Percentiles rank a stretch among this genome's conserved stretches.
Evolutionary conservation across 2,329 filamentous ascomycete species (phyloP).

Genomic region (Cryphonectria nitschkei): DNA sequence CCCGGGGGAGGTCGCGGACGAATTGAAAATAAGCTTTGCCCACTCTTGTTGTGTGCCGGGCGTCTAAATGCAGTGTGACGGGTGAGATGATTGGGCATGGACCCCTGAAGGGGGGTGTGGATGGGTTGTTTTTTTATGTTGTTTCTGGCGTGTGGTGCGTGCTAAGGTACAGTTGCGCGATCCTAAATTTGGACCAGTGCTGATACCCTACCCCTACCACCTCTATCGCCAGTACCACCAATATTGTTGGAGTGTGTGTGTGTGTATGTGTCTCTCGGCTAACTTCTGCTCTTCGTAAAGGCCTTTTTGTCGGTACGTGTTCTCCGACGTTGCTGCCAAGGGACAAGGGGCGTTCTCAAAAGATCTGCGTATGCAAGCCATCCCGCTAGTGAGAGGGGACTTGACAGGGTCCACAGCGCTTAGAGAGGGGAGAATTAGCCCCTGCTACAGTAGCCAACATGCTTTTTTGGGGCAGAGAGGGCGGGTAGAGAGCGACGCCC

Average conservation of each 20-base stretch:
- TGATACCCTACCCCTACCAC: not conserved
- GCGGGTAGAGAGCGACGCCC: conserved; percentile 20
- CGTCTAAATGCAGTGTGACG: conserved; percentile 40
- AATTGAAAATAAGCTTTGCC: not conserved
- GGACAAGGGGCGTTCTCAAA: not conserved
- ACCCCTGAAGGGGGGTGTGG: conserved; percentile 11
- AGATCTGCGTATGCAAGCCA: not conserved
- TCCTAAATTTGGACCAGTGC: not conserved
- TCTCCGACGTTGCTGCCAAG: not conserved
- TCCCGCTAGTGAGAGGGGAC: conserved; percentile 6
- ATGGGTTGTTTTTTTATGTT: no score
- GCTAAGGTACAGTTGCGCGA: not conserved
- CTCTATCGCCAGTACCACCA: no score
- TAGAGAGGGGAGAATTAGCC: conserved; percentile 4
- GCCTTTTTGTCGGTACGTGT: not conserved
- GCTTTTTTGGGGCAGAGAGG: not conserved
- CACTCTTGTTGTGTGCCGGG: conserved; percentile 26
- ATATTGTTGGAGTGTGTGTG: not conserved
- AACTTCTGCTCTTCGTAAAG: not conserved
- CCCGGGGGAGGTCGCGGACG: not conserved
- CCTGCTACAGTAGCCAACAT: not conserved
- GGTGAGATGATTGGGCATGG: conserved; percentile 34
- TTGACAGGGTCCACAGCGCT: conserved; percentile 7
- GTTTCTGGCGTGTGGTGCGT: not conserved
- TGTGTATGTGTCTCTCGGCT: not conserved